Base-by-base conservation (phyloP, 2,329 filamentous ascomycete genomes). In the Ramularia endophylla region DNA sequence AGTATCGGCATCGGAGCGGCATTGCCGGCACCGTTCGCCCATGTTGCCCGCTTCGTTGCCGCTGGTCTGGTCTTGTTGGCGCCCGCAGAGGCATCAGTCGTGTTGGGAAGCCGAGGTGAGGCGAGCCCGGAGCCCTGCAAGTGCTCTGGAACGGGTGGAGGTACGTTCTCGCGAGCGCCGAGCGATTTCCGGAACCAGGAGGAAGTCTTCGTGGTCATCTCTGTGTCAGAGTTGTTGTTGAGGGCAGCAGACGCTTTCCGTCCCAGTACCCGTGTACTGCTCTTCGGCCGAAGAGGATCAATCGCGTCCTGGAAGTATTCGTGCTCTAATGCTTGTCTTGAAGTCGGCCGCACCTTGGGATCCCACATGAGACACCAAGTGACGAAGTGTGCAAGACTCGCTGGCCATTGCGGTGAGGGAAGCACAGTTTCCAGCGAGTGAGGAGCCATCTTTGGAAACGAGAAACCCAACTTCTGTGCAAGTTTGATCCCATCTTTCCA, bases 321-420 rank as follows among this genome's bases (percentile, higher is more conserved):
- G 63, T 98, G 92, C 28, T 85, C 85, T 52, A 98, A 70, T n/a
- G 92, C 90, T 65, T 98, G 89, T 0, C 84, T 81, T 2, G 90
- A 95, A 3, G 89, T 97, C 32, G 92, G 92, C 46, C 92, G 78
- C 58, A 72, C 81, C 70, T 89, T 94, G 8, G 92, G 92, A 65
- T 98, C 92, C 92, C 92, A 98, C 85, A 97, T 92, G 52, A 98
- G 68, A 66, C 92, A 98, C 88, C 88, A 95, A 12, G 92, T 98
- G 44, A 98, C 92, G 59, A 98, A 97, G 44, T 94, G 80, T 57
- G 83, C 85, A 41, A 98, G 74, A 15, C 87, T 83, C 1, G 83
- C 69, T 5, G 92, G 92, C 92, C 92, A 98, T 59, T 95, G 87
- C 12, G 92, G 88, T 18, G 85, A 65, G 60, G 87, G 87, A 6